These are phyloP conservation scores for Cladosporium sp. DNA, from an alignment of 2,329 filamentous ascomycete genomes.

Conservation along the genomic window DNA sequence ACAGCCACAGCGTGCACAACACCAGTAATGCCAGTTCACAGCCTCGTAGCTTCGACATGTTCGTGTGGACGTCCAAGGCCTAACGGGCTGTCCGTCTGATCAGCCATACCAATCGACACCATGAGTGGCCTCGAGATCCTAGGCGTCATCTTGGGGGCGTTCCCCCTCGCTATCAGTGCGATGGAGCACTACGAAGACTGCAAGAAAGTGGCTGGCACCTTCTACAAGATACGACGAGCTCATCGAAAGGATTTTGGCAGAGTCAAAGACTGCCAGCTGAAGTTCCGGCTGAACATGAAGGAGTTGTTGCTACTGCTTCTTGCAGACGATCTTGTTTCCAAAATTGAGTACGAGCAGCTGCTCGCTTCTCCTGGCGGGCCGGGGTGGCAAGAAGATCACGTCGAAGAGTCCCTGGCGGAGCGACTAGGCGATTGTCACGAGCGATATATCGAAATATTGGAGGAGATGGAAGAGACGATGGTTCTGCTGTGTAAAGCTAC, in stretches of 20 bases:
- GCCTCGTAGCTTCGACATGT: background rate
- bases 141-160: conserved; percentile 37
- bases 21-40: background rate
- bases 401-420: conserved; percentile 28
- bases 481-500: conserved; percentile 29
- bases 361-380: conserved; percentile 30
- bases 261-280: conserved; percentile 31
- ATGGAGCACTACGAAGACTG: conserved; percentile 34
- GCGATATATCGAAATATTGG: conserved; percentile 32
- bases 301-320: conserved; percentile 34
- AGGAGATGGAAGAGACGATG: conserved; percentile 30
- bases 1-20: background rate
- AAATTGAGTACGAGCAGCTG: conserved; percentile 25
- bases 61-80: background rate
- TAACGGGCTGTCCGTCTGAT: background rate
- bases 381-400: conserved; percentile 30
- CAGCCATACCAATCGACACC: background rate
- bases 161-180: conserved; percentile 35
- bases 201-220: conserved; percentile 29
- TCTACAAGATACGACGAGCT: conserved; percentile 32
- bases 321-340: conserved; percentile 28
- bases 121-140: conserved; percentile 33
- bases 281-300: conserved; percentile 33
- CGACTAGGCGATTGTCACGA: conserved; percentile 32
- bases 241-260: conserved; percentile 33